Conservation (phyloP, 768 basidiomycete species). For the Roridomyces roridus region DNA sequence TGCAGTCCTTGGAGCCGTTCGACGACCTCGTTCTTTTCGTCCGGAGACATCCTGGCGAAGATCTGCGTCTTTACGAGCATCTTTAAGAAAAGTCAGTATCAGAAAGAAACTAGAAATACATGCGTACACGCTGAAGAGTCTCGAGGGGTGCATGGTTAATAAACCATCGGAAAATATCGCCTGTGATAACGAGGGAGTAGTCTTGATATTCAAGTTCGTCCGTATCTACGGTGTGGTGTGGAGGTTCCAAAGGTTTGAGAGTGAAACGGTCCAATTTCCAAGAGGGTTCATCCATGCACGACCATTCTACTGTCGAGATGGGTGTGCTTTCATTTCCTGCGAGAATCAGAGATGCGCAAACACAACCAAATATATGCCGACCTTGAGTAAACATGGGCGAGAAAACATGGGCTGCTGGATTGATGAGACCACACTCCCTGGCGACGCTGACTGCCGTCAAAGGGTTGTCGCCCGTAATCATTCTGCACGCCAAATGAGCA, state of each 20-base stretch:
- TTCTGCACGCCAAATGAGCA: constrained; percentile 92
- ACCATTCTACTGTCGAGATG: constrained; percentile 82
- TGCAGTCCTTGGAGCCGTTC: constrained; percentile 92
- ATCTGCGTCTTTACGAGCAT: constrained; percentile 98
- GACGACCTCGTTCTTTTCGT: constrained; percentile 98
- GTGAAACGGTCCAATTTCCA: constrained; percentile 91
- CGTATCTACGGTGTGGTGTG: constrained; percentile 72
- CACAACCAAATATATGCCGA: constrained; percentile 30
- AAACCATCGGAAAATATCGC: constrained; percentile 98
- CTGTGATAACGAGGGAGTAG: constrained; percentile 90
- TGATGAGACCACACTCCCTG: constrained; percentile 89
- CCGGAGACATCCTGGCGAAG: constrained; percentile 98
- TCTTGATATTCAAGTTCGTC: constrained; percentile 83
- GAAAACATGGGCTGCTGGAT: constrained; percentile 89
- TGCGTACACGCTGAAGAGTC: constrained; percentile 86
- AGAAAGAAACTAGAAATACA: background rate
- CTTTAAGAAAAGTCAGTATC: constrained; percentile 45
- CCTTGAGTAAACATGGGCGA: constrained; percentile 81
- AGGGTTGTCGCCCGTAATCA: constrained; percentile 99
- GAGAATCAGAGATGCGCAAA: background rate
- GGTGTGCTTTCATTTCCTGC: constrained; percentile 61
- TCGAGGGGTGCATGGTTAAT: constrained; percentile 93
- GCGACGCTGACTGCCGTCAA: constrained; percentile 97
- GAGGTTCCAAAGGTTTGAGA: constrained; percentile 76
- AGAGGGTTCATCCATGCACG: constrained; percentile 84